Evolutionary conservation across 176 grass and related monocot species (phyloP).

Genomic region (Oropetium thomaeum): DNA sequence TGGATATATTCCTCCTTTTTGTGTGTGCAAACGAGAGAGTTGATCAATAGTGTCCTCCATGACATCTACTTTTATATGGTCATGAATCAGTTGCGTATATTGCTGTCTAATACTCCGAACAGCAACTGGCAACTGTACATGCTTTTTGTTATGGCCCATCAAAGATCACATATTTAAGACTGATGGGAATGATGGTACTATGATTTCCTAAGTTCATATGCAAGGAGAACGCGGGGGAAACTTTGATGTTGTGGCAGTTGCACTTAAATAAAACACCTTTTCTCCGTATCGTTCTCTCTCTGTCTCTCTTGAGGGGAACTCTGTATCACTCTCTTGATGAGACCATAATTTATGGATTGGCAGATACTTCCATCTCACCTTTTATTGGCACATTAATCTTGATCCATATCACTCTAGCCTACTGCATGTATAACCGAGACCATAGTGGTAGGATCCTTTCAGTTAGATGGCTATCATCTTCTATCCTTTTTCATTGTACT

Average conservation of each 20-base stretch:
- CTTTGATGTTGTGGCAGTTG: background rate
- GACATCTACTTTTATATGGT: background rate
- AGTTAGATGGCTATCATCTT: conserved; percentile 25
- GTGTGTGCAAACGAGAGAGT: background rate
- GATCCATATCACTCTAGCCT: background rate
- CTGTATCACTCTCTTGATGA: background rate
- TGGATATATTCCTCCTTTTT: conserved; percentile 18
- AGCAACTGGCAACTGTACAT: background rate
- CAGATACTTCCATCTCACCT: background rate
- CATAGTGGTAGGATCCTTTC: conserved; percentile 9
- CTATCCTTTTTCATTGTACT: conserved; percentile 9
- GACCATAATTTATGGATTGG: background rate
- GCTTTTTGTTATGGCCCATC: background rate
- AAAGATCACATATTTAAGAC: background rate
- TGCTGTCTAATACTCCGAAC: background rate
- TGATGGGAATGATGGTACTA: background rate
- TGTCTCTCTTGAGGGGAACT: too few species aligned
- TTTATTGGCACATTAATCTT: background rate
- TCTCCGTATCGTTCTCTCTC: background rate
- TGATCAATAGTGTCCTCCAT: background rate
- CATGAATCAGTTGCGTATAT: background rate
- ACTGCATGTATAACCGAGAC: background rate
- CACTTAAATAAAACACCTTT: background rate
- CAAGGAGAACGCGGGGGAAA: background rate
- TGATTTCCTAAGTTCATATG: background rate